These are phyloP conservation scores for Neospora caninum DNA, from an alignment of 169 alveolate genomes.

Conservation along the genomic window DNA sequence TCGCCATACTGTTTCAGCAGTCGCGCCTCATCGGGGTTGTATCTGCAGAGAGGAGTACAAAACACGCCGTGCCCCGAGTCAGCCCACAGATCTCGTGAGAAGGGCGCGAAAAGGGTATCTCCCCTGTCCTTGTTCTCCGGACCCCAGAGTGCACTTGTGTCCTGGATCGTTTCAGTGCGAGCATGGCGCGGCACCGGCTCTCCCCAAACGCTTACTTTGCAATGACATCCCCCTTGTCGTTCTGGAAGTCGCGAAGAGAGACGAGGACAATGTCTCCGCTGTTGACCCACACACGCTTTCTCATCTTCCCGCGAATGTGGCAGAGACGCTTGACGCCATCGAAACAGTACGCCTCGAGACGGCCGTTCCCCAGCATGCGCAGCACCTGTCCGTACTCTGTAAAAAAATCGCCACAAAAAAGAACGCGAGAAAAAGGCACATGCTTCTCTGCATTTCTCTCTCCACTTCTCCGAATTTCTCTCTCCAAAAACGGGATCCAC, in stretches of 20 bases:
- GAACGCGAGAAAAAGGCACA: too few species aligned
- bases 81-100: too few species aligned
- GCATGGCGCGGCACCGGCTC: too few species aligned
- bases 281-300: slow-evolving; percentile 98
- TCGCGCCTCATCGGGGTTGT: slow-evolving; percentile 97
- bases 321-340: slow-evolving; percentile 97
- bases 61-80: too few species aligned
- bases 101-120: too few species aligned
- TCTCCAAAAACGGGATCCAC: too few species aligned
- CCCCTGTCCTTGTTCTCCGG: too few species aligned
- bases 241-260: slow-evolving; percentile 97
- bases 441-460: too few species aligned
- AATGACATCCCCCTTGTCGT: slow-evolving; percentile 98
- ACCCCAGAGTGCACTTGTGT: too few species aligned
- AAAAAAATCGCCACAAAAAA: neutral
- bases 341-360: slow-evolving; percentile 97
- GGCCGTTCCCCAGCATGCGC: slow-evolving; percentile 98
- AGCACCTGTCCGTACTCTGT: slow-evolving; percentile 95
- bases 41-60: slow-evolving; percentile 5
- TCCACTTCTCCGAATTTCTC: too few species aligned
- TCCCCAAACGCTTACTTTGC: slow-evolving; percentile 83
- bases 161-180: too few species aligned
- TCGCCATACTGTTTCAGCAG: slow-evolving; percentile 95
- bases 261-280: slow-evolving; percentile 96
- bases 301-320: slow-evolving; percentile 97